These are phyloP conservation scores for Trametes polyzona DNA, from an alignment of 1,284 basidiomycete species.

Conservation along the genomic window DNA sequence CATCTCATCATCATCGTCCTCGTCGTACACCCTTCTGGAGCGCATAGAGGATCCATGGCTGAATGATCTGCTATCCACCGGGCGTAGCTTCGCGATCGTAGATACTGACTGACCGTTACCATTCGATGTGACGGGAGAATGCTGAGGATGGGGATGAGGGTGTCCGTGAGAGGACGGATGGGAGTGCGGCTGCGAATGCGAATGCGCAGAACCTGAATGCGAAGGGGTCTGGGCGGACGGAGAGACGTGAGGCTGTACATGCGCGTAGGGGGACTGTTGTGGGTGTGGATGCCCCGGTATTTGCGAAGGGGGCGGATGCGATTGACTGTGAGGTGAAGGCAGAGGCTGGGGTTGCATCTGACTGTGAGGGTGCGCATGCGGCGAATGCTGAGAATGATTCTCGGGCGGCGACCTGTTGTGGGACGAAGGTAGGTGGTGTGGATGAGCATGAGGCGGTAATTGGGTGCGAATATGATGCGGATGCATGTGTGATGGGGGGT, in stretches of 20 bases:
- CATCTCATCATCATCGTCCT: slow-evolving; percentile 38
- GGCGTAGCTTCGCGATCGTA: slow-evolving; percentile 34
- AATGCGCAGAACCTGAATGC: slow-evolving; percentile 9
- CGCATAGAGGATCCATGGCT: slow-evolving; percentile 30
- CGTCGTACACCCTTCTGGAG: slow-evolving; percentile 27
- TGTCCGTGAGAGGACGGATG: slow-evolving; percentile 12
- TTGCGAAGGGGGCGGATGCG: slow-evolving; percentile 5
- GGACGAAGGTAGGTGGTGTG: background rate
- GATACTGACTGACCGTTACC: slow-evolving; percentile 18
- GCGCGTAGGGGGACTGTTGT: slow-evolving; percentile 15
- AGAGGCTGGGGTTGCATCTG: slow-evolving; percentile 11
- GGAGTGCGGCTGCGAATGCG: slow-evolving; percentile 7
- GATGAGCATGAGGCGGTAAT: background rate
- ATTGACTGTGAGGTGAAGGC: slow-evolving; percentile 6
- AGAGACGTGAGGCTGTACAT: slow-evolving; percentile 10
- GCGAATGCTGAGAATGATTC: slow-evolving; percentile 5
- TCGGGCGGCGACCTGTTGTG: slow-evolving; percentile 5
- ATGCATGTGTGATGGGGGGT: background rate
- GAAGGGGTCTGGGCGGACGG: slow-evolving; percentile 1
- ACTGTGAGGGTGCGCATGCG: background rate
- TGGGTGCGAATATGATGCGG: slow-evolving; percentile 6
- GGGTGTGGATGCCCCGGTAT: slow-evolving; percentile 12
- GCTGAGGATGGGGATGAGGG: slow-evolving; percentile 10
- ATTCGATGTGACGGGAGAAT: slow-evolving; percentile 3
- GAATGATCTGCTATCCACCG: slow-evolving; percentile 38